phyloP scores from a whole-genome alignment of 257 asterid species.

The Linderniella brevidens region DNA sequence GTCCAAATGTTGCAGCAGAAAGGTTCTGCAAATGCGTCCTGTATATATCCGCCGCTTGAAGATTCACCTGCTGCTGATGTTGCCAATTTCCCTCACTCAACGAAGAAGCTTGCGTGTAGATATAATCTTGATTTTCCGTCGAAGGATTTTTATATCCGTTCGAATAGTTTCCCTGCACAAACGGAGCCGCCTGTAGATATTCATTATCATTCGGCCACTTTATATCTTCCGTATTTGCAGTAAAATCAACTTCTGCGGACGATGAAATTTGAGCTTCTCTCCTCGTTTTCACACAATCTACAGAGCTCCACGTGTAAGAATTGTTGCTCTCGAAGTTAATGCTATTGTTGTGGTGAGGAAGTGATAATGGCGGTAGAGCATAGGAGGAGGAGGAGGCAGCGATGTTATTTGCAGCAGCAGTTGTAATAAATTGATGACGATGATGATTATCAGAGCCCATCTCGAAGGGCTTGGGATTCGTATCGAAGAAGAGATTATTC shows the following conservation, averaged over 20 bases:
- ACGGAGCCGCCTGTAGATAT: slow-evolving; percentile 26
- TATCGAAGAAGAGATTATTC: slow-evolving; percentile 13
- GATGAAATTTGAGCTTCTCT: no score
- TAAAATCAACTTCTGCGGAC: slow-evolving; percentile 19
- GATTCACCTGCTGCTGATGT: slow-evolving; percentile 18
- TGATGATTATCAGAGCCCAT: slow-evolving; percentile 9
- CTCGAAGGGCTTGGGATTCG: slow-evolving; percentile 15
- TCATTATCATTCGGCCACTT: slow-evolving; percentile 28
- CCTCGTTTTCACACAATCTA: slow-evolving; percentile 10
- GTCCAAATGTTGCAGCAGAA: slow-evolving; percentile 31
- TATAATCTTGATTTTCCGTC: slow-evolving; percentile 11
- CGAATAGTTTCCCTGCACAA: slow-evolving; percentile 12
- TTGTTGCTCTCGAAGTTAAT: no score
- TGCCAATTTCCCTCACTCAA: slow-evolving; percentile 15
- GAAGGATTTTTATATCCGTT: slow-evolving; percentile 13
- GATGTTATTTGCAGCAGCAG: slow-evolving; percentile 5
- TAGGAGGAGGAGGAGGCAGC: slow-evolving; percentile 10
- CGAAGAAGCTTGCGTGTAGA: not conserved
- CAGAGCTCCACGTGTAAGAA: no score
- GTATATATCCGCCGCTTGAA: slow-evolving; percentile 22
- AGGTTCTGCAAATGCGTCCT: slow-evolving; percentile 32
- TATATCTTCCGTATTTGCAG: slow-evolving; percentile 20
- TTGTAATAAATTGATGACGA: slow-evolving; percentile 1
- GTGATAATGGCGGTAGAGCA: no score
- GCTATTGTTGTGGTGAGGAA: no score